Evolutionary conservation across 768 basidiomycete genomes (phyloP).

Genomic region (Lactarius deliciosus): DNA sequence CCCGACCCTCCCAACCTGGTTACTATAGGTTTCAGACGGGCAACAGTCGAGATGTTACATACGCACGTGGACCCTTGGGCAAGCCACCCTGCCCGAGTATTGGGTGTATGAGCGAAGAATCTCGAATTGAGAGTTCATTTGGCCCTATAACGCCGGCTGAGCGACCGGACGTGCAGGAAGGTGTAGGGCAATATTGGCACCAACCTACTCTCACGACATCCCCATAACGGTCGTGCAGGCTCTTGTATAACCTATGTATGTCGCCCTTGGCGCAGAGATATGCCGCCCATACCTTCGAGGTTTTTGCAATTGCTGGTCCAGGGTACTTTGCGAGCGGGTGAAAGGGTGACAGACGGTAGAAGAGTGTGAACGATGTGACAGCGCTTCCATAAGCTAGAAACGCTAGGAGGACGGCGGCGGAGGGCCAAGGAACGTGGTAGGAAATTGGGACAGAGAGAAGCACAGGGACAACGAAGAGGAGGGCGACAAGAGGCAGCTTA

Average conservation of each 20-base stretch:
- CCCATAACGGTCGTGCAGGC: constrained; percentile 41
- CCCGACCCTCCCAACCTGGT: neutral
- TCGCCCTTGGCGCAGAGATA: constrained; percentile 31
- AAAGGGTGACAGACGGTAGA: neutral
- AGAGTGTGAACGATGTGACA: neutral
- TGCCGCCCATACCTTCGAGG: constrained; percentile 35
- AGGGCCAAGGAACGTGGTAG: neutral
- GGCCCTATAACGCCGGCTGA: neutral
- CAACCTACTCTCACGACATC: constrained; percentile 36
- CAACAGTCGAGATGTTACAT: neutral
- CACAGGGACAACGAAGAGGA: neutral
- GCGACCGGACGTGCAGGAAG: neutral
- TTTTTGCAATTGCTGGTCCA: constrained; percentile 35
- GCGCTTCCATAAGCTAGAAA: neutral
- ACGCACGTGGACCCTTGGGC: neutral
- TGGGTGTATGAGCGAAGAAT: neutral
- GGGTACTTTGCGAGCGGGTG: constrained; percentile 35
- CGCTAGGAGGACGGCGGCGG: neutral
- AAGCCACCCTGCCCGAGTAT: neutral
- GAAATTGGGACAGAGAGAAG: neutral
- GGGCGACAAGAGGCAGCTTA: neutral
- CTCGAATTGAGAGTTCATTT: neutral
- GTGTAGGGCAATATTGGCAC: neutral
- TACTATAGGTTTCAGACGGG: neutral
- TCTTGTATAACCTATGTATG: constrained; percentile 35